These are phyloP conservation scores for Gamsiella multidivaricata DNA, from an alignment of 192 early-diverging fungal genomes.

Conservation along the genomic window DNA sequence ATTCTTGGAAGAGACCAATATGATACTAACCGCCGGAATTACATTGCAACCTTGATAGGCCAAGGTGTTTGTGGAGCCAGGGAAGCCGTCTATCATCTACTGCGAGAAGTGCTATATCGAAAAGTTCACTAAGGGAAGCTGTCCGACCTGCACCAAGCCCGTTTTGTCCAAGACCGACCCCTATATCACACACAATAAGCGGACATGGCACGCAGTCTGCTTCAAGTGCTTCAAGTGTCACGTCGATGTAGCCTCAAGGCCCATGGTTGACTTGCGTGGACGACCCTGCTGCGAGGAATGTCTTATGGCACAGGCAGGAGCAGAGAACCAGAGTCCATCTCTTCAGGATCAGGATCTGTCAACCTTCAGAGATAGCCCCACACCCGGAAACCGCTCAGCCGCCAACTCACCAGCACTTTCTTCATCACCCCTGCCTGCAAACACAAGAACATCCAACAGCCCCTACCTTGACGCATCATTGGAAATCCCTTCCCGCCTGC, in stretches of 20 bases:
- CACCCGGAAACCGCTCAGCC: constrained; percentile 16
- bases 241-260: constrained; percentile 35
- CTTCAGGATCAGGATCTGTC: constrained; percentile 6
- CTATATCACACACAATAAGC: constrained; percentile 43
- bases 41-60: constrained; percentile 7
- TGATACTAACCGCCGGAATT: too few relatives aligned
- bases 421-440: neutral
- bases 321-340: constrained; percentile 1
- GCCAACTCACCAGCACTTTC: constrained; percentile 17
- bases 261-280: constrained; percentile 59
- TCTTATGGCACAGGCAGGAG: constrained; percentile 52
- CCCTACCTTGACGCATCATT: neutral
- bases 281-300: constrained; percentile 62
- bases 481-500: constrained; percentile 6
- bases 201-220: constrained; percentile 53
- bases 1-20: neutral
- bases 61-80: constrained; percentile 45
- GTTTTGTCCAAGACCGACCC: constrained; percentile 47
- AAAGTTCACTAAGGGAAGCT: constrained; percentile 49
- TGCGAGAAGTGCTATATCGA: constrained; percentile 53
- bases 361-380: constrained; percentile 5
- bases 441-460: neutral
- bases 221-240: constrained; percentile 58
- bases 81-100: constrained; percentile 39
- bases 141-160: constrained; percentile 49